Evolutionary conservation across 75 land plant species (phyloP).

Genomic region (Cupressus sempervirens): DNA sequence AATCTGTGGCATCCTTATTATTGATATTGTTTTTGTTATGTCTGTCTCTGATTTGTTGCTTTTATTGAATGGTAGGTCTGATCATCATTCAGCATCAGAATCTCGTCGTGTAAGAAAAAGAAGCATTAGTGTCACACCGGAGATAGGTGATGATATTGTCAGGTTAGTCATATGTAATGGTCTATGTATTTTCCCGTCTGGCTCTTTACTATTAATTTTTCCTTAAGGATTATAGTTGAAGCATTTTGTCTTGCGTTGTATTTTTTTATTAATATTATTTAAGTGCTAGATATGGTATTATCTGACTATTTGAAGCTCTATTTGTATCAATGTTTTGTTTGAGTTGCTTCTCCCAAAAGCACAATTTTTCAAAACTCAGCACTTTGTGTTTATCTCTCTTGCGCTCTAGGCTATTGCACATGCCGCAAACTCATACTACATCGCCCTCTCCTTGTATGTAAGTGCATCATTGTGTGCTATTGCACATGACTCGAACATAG

Average conservation of each 20-base stretch:
- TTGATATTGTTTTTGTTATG: neutral
- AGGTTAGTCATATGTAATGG: conserved; percentile 38
- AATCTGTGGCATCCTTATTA: neutral
- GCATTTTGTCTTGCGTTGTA: neutral
- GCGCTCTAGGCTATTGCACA: no score
- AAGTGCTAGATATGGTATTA: neutral
- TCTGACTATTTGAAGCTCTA: neutral
- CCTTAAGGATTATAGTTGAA: neutral
- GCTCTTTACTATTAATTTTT: neutral
- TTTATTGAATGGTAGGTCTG: conserved; percentile 37
- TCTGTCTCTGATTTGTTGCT: neutral
- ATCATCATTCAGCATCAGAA: conserved; percentile 53
- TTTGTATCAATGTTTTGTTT: neutral
- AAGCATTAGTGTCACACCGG: conserved; percentile 78
- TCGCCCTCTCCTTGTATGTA: no score
- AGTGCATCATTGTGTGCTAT: no score
- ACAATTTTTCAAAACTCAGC: no score
- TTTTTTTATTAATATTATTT: neutral
- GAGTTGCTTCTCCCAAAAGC: neutral
- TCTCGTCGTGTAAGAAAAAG: conserved; percentile 61
- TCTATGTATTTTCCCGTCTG: neutral
- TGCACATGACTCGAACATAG: no score
- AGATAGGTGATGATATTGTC: conserved; percentile 88
- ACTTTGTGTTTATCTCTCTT: no score
- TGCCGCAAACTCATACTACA: no score